Evolutionary conservation across 2,329 filamentous ascomycete species (phyloP), one percentile per base, ranked within the genome.

Genomic region (Pyricularia sp.): DNA sequence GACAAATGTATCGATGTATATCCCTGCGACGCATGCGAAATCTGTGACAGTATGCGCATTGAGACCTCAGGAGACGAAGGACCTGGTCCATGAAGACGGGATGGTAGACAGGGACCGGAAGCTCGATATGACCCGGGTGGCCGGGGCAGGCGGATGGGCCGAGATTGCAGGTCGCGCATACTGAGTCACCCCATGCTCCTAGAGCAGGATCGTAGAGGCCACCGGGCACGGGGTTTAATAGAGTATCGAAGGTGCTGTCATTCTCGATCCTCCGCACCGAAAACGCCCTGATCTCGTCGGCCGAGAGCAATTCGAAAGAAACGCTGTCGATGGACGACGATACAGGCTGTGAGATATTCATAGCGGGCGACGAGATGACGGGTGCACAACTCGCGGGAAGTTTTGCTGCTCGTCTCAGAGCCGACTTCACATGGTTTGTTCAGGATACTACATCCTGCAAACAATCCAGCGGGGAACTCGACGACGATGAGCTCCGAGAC

Each of bases 41-140:
- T 65, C 88, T 86, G 73, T 93, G 88, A 77, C 96, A 99, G 78
- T 96, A 97, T 66, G 88, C 84, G 75, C 94, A 99, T 75, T 93
- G 89, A 64, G 91, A 89, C 70, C 92, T 87, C 24, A 99, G 82
- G 60, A 99, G 81, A 60, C 90, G 88, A 68, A 96, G 84, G 64
- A 93, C 84, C 75, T 97, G 93, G 73, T 97, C 93, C 81, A 99
- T 89, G 73, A 97, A 97, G 1, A 92, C 89, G n/a, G 93, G 91
- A 75, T 99, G 93, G 75, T 97, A 99, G 64, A 97, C 90, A 61
- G 90, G 91, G 13, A 93, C 88, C 16, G 94, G 93, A 13, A 99
- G 86, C 71, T 97, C 91, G 74, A 99, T 96, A 73, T 99, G 94
- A 64, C 94, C 96, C 66, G 89, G 85, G 78, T 99, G 96, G 65